Conservation (phyloP, 805 yeast species). For the Candida endomychidarum region DNA sequence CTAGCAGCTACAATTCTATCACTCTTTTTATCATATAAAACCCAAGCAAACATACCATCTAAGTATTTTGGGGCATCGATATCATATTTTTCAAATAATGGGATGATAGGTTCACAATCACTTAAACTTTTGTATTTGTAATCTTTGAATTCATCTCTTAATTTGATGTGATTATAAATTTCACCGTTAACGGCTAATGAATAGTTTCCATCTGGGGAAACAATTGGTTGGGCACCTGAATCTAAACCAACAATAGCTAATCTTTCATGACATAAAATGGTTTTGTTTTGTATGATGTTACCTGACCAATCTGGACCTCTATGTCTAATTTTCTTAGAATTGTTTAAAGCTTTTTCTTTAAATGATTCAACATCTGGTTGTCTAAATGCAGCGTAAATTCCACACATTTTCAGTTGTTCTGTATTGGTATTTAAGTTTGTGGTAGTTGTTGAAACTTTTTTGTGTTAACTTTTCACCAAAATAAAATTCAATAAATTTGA, state of each 20-base stretch:
- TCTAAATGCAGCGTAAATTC: constrained; percentile 90
- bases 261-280: constrained; percentile 92
- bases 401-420: constrained; percentile 69
- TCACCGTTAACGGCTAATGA: constrained; percentile 93
- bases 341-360: constrained; percentile 85
- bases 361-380: constrained; percentile 77
- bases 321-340: constrained; percentile 92
- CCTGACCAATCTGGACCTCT: constrained; percentile 99
- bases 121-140: constrained; percentile 82
- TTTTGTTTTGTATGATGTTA: constrained; percentile 71
- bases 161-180: constrained; percentile 91
- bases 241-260: constrained; percentile 96
- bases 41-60: constrained; percentile 99
- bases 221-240: constrained; percentile 97
- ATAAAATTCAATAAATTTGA: too few species aligned
- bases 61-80: constrained; percentile 86
- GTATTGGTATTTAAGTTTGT: background rate
- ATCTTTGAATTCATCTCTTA: constrained; percentile 72
- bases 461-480: background rate
- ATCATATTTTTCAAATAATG: constrained; percentile 83
- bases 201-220: constrained; percentile 71
- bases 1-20: constrained; percentile 96
- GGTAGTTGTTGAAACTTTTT: too few species aligned
- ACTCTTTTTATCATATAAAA: constrained; percentile 73
- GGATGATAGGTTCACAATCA: constrained; percentile 98